Evolutionary conservation across 176 grass and related monocot species (phyloP), one percentile per base, ranked within the genome.

Genomic region (Coix lacrymajobi): DNA sequence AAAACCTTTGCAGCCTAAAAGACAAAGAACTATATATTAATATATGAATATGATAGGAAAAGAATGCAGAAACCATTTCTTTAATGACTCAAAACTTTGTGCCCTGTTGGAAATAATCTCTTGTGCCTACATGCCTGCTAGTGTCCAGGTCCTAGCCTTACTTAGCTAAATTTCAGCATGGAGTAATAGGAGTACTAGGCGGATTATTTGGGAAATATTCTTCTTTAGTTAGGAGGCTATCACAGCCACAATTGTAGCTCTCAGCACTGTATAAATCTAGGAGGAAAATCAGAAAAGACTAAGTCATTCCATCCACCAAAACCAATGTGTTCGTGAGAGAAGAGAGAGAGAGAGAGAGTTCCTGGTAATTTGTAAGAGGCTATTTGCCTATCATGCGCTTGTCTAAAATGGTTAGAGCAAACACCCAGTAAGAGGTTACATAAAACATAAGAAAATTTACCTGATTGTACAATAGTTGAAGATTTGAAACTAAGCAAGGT

Each of bases 1-100:
- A 98, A 95, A 77, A 95, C 89, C 87, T 91, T 95, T 29, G 96
- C 96, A 69, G 96, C 96, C 96, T 98, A 78, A 37, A 86, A 64
- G 28, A 78, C 7, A 32, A 73, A 72, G 63, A 60, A 19, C 33
- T 41, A 12, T 3, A 56, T 3, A 48, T 30, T 48, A 46, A 72
- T 30, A 30, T 30, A 67, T 31, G 49, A 73, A 30, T 30, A 67
- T 31, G 49, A 73, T 19, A 17, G 20, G 32, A 75, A 77, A 48
- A 60, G 4, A 45, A 24, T 6, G 26, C 57, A 73, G 13, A 25
- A 88, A 78, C 5, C 3, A 73, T 61, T 67, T 72, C 11, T 49
- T 43, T 32, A 66, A 73, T 78, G 34, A 63, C 32, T 66, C 28
- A 31, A 46, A 57, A 65, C 28, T 71, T 44, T 0, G 4, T 11